Conservation (phyloP, 202 grass and related monocot genomes). For the Zoysia matrella region DNA sequence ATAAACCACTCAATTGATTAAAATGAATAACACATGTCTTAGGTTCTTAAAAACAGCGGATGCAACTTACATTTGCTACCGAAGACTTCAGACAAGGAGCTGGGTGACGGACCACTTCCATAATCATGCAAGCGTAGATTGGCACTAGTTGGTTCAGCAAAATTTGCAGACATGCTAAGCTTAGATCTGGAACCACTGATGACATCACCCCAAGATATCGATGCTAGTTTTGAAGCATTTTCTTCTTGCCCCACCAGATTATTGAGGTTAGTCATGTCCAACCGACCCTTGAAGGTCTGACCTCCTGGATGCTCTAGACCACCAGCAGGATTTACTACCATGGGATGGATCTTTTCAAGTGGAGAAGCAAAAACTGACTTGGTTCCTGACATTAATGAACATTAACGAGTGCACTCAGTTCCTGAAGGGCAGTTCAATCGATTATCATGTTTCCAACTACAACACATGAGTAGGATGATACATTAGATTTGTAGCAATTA, state of each 20-base stretch:
- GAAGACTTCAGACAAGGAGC: constrained; percentile 19
- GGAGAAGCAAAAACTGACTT: constrained; percentile 7
- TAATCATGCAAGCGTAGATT: constrained; percentile 7
- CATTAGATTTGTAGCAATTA: constrained; percentile 46
- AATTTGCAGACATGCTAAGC: constrained; percentile 31
- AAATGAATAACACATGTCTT: not conserved
- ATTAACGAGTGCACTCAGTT: constrained; percentile 45
- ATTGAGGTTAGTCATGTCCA: constrained; percentile 41
- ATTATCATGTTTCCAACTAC: constrained; percentile 31
- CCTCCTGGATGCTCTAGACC: constrained; percentile 35
- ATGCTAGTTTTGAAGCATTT: constrained; percentile 33
- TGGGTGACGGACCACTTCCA: constrained; percentile 47
- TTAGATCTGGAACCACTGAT: constrained; percentile 43
- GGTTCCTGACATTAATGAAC: constrained; percentile 50
- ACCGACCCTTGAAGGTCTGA: constrained; percentile 43
- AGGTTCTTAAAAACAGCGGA: no score
- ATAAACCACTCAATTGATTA: not conserved
- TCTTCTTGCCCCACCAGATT: constrained; percentile 45
- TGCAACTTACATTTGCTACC: no score
- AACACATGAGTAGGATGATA: constrained; percentile 38
- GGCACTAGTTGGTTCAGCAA: constrained; percentile 39
- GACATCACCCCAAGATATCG: constrained; percentile 44
- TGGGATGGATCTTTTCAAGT: not conserved
- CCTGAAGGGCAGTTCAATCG: constrained; percentile 39
- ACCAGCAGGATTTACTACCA: constrained; percentile 39